phyloP scores from a whole-genome alignment of 257 asterid species.

The Craterostigma plantagineum region DNA sequence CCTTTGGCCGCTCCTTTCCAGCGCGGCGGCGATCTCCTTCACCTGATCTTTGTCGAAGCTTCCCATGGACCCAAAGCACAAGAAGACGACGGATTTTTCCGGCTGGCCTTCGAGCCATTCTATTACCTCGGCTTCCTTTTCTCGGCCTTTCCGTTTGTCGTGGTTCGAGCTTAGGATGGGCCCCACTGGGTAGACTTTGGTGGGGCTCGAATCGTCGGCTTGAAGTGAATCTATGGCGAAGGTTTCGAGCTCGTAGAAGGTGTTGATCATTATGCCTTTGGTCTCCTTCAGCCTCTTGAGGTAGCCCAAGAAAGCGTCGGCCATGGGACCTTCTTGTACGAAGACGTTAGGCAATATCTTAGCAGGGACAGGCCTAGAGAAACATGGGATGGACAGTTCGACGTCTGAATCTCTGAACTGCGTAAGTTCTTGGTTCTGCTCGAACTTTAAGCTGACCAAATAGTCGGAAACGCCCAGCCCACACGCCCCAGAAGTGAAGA shows the following conservation, averaged over 20 bases:
- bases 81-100: neutral
- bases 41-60: neutral
- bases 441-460: neutral
- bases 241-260: neutral
- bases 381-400: neutral
- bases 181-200: neutral
- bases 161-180: neutral
- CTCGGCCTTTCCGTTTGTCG: neutral
- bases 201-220: neutral
- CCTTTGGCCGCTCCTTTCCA: neutral
- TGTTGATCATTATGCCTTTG: neutral
- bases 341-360: neutral
- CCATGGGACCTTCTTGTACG: neutral
- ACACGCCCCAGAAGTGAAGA: neutral
- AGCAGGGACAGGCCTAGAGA: neutral
- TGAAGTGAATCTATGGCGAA: neutral
- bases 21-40: neutral
- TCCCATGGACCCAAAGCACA: neutral
- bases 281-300: neutral
- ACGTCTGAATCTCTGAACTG: neutral
- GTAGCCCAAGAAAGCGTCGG: neutral
- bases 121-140: neutral
- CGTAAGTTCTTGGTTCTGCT: neutral
- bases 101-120: constrained; percentile 2
- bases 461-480: neutral